A percentile compares a stretch with the other conserved stretches of the same genome.
phyloP scores from a whole-genome alignment of 2,329 filamentous ascomycete genomes.

The Atkinsonella hypoxylon region DNA sequence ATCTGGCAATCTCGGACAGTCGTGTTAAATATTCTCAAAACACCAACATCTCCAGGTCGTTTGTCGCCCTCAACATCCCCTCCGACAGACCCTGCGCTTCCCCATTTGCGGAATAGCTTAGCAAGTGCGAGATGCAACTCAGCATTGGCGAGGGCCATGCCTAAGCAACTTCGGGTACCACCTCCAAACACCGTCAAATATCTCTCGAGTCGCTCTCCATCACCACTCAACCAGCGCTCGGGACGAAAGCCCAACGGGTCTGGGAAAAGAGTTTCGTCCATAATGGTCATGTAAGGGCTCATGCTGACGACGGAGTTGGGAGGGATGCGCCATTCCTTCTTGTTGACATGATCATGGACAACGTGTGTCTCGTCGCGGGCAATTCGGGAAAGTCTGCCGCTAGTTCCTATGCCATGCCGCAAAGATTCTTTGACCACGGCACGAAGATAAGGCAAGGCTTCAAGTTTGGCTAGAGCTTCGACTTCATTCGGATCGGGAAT shows the following conservation, averaged over 20 bases:
- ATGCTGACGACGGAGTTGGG: slow-evolving; percentile 24
- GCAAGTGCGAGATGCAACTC: slow-evolving; percentile 27
- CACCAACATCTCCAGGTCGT: slow-evolving; percentile 21
- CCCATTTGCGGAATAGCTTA: slow-evolving; percentile 26
- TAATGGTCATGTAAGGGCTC: slow-evolving; percentile 25
- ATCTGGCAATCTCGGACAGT: slow-evolving; percentile 22
- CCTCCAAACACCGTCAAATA: slow-evolving; percentile 23
- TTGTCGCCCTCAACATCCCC: slow-evolving; percentile 20
- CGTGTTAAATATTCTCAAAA: slow-evolving; percentile 23
- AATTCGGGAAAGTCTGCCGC: slow-evolving; percentile 34
- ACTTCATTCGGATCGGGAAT: slow-evolving; percentile 19
- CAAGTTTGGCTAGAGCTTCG: slow-evolving; percentile 17
- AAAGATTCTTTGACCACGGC: slow-evolving; percentile 40
- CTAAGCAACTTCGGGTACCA: slow-evolving; percentile 24
- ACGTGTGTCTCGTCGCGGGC: slow-evolving; percentile 26
- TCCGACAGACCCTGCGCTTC: slow-evolving; percentile 19
- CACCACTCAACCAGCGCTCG: slow-evolving; percentile 24
- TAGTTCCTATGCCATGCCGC: slow-evolving; percentile 35
- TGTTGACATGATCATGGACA: slow-evolving; percentile 16
- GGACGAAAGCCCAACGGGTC: slow-evolving; percentile 22
- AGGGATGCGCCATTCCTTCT: slow-evolving; percentile 19
- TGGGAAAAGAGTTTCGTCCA: slow-evolving; percentile 20
- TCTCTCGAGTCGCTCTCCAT: slow-evolving; percentile 19
- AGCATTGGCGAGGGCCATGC: slow-evolving; percentile 25
- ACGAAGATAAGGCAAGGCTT: slow-evolving; percentile 30